Evolutionary conservation across 2,329 filamentous ascomycete species (phyloP).

Genomic region (Coccinonectria pachysandricola): DNA sequence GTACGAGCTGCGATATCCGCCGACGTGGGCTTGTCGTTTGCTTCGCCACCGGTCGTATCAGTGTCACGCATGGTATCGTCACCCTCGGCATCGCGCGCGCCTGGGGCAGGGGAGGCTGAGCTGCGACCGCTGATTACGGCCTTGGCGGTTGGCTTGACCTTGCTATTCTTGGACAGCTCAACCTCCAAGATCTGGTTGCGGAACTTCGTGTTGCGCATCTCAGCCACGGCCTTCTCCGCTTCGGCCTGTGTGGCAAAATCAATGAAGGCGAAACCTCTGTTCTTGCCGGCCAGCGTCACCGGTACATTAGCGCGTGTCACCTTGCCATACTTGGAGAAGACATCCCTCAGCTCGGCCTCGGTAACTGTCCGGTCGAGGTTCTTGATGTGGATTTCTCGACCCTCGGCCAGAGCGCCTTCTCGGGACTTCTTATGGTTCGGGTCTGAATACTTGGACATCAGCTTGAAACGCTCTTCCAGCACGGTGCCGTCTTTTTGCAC

Average conservation of each 20-base stretch:
- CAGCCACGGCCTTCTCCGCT: constrained; percentile 52
- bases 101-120: constrained; percentile 26
- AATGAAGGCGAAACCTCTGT: constrained; percentile 71
- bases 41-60: constrained; percentile 3
- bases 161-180: constrained; percentile 45
- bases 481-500: constrained; percentile 61
- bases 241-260: constrained; percentile 63
- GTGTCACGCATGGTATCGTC: constrained; percentile 30
- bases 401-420: constrained; percentile 72
- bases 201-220: constrained; percentile 62
- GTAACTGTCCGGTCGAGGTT: constrained; percentile 52
- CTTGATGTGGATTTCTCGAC: constrained; percentile 71
- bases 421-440: constrained; percentile 69
- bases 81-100: constrained; percentile 24
- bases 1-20: constrained; percentile 54
- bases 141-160: constrained; percentile 45
- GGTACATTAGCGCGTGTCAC: constrained; percentile 66
- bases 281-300: constrained; percentile 54
- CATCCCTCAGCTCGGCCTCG: constrained; percentile 58
- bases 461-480: constrained; percentile 56
- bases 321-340: constrained; percentile 67
- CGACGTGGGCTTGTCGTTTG: constrained; percentile 27
- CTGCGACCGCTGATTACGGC: constrained; percentile 23
- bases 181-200: constrained; percentile 59
- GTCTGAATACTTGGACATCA: constrained; percentile 76